Evolutionary conservation across 306 rosid genomes (phyloP), one percentile per base, ranked within the genome.

Genomic region (Lupinus albus): DNA sequence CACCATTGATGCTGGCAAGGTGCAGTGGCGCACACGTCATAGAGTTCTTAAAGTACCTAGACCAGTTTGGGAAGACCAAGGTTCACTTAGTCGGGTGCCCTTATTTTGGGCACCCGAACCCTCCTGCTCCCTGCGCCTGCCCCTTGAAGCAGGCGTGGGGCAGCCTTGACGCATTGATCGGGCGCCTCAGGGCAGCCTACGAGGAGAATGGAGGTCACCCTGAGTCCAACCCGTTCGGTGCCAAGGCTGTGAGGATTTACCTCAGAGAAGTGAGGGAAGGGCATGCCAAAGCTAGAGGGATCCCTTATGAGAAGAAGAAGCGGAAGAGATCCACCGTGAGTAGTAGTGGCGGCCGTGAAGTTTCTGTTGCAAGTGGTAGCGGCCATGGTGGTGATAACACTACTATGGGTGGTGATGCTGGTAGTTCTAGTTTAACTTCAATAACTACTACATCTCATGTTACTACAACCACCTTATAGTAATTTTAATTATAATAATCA

Each of bases 11-110:
- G 14, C 62, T 93, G 18, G 90, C 87, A 0, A 81, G 96, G 48
- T 93, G 99, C 88, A 93, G 99, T 64, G 99, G 99, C 3, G 99
- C 99, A 1, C 97, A 93, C 72, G 99, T 93, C 67, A 88, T 93
- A 60, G 99, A 93, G 50, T 93, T 90, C 81, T 62, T 93, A 46
- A 93, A 90, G 70, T 93, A 93, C 55, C 68, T 93, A 6, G 99
- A 93, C 64, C 99, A 93, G 77, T 92, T 92, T 38, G 98, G 98
- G 6, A 92, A 92, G 66, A 92, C 98, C 0, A 92, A 92, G 76
- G 98, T 93, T 2, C 99, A 93, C 72, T 32, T 67, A 1, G 1
- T 85, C 0, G 97, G 92, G 3, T 93, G 99, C 16, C 97, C 97
- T 0, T 85, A 90, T 18, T 90, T 83, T 21, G 97, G 97, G 0